Conservation (phyloP, 164 flowering plant species). For the Vitis rupestris region DNA sequence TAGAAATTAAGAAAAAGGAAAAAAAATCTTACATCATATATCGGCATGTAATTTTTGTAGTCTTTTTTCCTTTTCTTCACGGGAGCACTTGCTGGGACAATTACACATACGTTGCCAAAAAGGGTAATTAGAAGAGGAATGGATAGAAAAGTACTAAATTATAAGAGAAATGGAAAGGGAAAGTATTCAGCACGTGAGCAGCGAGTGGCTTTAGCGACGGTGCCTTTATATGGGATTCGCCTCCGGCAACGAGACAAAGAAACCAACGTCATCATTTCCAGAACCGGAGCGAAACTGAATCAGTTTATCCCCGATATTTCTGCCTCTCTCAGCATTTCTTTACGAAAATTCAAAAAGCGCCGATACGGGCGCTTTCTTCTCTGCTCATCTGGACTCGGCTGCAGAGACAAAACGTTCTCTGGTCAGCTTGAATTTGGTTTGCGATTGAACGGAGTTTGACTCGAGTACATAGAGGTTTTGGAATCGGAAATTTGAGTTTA, state of each 20-base stretch:
- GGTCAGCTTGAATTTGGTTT: neutral
- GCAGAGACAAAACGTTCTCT: neutral
- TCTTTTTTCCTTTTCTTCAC: too few relatives aligned
- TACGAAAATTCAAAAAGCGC: too few relatives aligned
- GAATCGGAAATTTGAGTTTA: neutral
- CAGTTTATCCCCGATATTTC: constrained; percentile 1
- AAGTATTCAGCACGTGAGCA: neutral
- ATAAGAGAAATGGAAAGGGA: neutral
- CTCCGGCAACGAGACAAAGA: neutral
- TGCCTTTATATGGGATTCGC: constrained; percentile 11
- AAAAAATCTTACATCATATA: too few relatives aligned
- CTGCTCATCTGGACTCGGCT: constrained; percentile 5
- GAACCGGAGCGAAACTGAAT: too few relatives aligned
- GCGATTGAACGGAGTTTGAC: neutral
- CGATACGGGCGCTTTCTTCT: constrained; percentile 21
- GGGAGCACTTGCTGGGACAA: too few relatives aligned
- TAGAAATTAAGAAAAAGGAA: too few relatives aligned
- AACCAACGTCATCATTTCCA: neutral
- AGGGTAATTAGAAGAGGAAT: too few relatives aligned
- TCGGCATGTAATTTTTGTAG: too few relatives aligned
- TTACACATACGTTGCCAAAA: too few relatives aligned
- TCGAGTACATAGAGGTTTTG: neutral
- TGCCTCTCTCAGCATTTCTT: too few relatives aligned
- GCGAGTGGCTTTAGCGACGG: constrained; percentile 15
- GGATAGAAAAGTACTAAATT: neutral